These are phyloP conservation scores for Xylariaceae sp. DNA, from an alignment of 2,329 filamentous ascomycete species.

Conservation along the genomic window DNA sequence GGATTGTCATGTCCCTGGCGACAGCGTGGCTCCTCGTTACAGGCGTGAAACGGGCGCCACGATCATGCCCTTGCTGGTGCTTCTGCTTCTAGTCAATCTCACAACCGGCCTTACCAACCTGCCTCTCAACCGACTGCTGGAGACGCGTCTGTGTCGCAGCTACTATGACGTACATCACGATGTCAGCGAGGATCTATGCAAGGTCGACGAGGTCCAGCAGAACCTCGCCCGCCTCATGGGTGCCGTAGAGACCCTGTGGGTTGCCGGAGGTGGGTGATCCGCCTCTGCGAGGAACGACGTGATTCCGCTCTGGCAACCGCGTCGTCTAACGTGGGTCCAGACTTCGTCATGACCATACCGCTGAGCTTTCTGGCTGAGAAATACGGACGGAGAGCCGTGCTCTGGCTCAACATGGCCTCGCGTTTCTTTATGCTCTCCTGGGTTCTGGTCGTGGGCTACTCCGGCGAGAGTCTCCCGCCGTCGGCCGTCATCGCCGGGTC, in stretches of 20 bases:
- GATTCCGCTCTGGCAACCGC: too few relatives aligned
- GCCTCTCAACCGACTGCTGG: slow-evolving; percentile 38
- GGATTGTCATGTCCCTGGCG: too few relatives aligned
- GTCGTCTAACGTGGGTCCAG: too few relatives aligned
- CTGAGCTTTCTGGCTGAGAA: slow-evolving; percentile 37
- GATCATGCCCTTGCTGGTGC: slow-evolving; percentile 26
- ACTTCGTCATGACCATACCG: slow-evolving; percentile 42
- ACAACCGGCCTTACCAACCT: slow-evolving; percentile 40
- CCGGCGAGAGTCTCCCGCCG: slow-evolving; percentile 28
- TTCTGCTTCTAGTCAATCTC: slow-evolving; percentile 40
- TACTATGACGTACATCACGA: slow-evolving; percentile 36
- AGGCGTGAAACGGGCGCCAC: too few relatives aligned
- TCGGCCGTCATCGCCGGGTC: slow-evolving; percentile 33
- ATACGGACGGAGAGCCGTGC: slow-evolving; percentile 31
- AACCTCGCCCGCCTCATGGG: slow-evolving; percentile 46
- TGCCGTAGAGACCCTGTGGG: slow-evolving; percentile 39
- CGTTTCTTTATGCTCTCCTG: slow-evolving; percentile 32
- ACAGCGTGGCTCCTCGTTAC: too few relatives aligned
- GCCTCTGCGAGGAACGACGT: too few relatives aligned
- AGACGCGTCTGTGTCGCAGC: slow-evolving; percentile 40
- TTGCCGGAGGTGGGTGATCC: slow-evolving; percentile 37
- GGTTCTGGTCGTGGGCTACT: slow-evolving; percentile 32
- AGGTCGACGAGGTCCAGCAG: slow-evolving; percentile 43
- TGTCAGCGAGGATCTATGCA: slow-evolving; percentile 46
- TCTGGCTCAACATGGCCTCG: slow-evolving; percentile 37